A percentile compares a stretch with the other conserved stretches of the same genome.
These are phyloP conservation scores for Hygrocybe punicea DNA, from an alignment of 768 basidiomycete genomes.

Conservation along the genomic window DNA sequence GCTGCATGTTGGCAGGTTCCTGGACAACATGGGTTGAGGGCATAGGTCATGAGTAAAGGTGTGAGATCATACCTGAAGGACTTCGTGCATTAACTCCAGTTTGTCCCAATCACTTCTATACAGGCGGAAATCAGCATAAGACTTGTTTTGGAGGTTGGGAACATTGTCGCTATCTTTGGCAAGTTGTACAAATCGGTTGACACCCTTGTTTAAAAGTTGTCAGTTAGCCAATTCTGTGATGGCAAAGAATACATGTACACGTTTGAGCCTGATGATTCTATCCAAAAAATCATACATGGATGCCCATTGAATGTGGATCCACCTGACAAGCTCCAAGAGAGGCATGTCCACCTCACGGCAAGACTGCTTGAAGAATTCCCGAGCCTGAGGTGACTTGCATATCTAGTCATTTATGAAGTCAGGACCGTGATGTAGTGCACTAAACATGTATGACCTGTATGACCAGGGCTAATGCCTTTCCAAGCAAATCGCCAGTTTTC, in stretches of 20 bases:
- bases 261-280: neutral
- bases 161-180: slow-evolving; percentile 17
- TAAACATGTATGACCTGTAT: too few relatives aligned
- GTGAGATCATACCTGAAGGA: slow-evolving; percentile 8
- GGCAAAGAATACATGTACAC: neutral
- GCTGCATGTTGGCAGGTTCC: slow-evolving; percentile 16
- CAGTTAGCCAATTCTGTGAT: neutral
- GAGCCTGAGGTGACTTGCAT: slow-evolving; percentile 9
- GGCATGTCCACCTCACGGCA: slow-evolving; percentile 8
- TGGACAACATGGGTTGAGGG: slow-evolving; percentile 6
- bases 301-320: slow-evolving; percentile 16
- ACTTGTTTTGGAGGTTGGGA: slow-evolving; percentile 10
- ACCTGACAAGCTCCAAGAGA: slow-evolving; percentile 11
- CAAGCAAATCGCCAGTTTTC: too few relatives aligned
- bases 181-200: slow-evolving; percentile 14
- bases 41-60: slow-evolving; percentile 10
- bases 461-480: too few relatives aligned
- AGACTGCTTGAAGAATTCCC: slow-evolving; percentile 10
- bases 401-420: too few relatives aligned
- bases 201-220: slow-evolving; percentile 1
- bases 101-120: slow-evolving; percentile 8
- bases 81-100: slow-evolving; percentile 14
- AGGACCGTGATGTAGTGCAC: too few relatives aligned
- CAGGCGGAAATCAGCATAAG: slow-evolving; percentile 14
- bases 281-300: slow-evolving; percentile 16